Evolutionary conservation across 257 asterid species (phyloP), one percentile per base, ranked within the genome.

Genomic region (Osmanthus fragrans): DNA sequence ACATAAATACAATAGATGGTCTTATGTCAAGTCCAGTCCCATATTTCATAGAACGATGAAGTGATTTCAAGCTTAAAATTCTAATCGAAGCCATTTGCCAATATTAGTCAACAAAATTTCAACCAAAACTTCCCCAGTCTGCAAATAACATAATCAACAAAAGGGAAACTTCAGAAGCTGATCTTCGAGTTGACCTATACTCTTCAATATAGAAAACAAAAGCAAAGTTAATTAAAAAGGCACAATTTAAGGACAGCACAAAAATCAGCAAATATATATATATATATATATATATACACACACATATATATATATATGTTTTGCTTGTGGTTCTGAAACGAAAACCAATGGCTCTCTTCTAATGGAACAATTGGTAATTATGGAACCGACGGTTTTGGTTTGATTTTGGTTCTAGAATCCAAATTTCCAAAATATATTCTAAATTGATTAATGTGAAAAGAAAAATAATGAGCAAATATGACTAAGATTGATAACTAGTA

Each of bases 21-120:
- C 85, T 70, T 4, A 75, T 16, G 56, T 87, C 87, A 80, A 82
- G 76, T 36, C 80, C 73, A 73, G 76, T 60, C 68, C 65, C 73
- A 13, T 80, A 51, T 76, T 70, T 83, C 34, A 66, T 42, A 58
- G 85, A 70, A 75, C 73, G 83, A 56, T 73, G 33, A 16, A 82
- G 58, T 15, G 63, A 79, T 74, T 77, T 83, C 75, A 82, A 34
- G 72, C 84, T 39, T 68, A 85, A 77, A 83, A 87, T 73, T 76
- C 89, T 87, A 78, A 68, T 70, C 71, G 86, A 80, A 84, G 87
- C 84, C 87, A 85, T 82, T 80, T 56, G 25, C 10, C 87, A 77
- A 80, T 73, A 32, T 9, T 73, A 23, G 40, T 32, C 32, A 19
- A 18, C 66, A 21, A 67, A 80, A n/a, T 49, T 47, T 71, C 60